These are phyloP conservation scores for Rubia yunnanensis DNA, from an alignment of 257 asterid species.

Conservation along the genomic window DNA sequence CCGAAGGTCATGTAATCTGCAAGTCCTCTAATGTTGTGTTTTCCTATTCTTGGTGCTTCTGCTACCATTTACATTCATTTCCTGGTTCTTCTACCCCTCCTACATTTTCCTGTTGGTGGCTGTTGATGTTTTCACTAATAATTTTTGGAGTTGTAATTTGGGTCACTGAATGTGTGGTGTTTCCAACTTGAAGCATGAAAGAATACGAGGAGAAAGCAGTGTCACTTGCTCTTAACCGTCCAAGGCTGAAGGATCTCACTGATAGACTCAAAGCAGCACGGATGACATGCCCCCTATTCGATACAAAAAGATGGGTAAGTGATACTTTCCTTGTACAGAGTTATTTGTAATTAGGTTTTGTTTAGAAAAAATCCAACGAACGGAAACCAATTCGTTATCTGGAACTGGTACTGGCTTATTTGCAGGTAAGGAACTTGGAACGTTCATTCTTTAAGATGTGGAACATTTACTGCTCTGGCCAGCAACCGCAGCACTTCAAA, in stretches of 20 bases:
- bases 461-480: conserved; percentile 80
- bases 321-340: background rate
- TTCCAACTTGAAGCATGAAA: conserved; percentile 52
- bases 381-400: background rate
- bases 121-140: background rate
- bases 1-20: background rate
- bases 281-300: conserved; percentile 76
- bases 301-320: conserved; percentile 81
- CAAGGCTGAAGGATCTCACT: conserved; percentile 78
- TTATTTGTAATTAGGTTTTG: background rate
- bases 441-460: conserved; percentile 93
- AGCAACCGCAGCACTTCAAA: conserved; percentile 80
- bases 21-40: too few species aligned
- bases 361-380: background rate
- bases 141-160: too few species aligned
- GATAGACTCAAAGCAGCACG: conserved; percentile 76
- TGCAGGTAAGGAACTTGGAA: conserved; percentile 86
- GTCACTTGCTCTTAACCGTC: conserved; percentile 59
- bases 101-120: background rate
- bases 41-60: background rate
- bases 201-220: conserved; percentile 97
- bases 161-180: too few species aligned
- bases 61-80: background rate
- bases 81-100: background rate
- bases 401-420: background rate